Conservation (phyloP, 1,284 basidiomycete species). For the Cutaneotrichosporon spelunceum region DNA sequence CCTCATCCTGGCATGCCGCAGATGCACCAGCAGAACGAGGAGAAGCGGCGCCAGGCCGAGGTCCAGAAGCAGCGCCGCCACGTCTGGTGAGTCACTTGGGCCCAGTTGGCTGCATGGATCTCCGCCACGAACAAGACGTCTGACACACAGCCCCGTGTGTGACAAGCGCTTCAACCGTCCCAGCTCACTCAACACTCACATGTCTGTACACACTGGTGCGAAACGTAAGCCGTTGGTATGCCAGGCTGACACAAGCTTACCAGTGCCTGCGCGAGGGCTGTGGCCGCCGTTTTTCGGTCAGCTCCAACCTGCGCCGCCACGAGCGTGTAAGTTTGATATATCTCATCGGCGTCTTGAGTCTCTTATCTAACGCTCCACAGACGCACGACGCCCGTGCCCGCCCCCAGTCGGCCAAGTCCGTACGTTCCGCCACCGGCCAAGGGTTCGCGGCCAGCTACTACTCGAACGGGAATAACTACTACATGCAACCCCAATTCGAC, state of each 20-base stretch:
- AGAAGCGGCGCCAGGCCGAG: conserved; percentile 16
- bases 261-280: conserved; percentile 57
- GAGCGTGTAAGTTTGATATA: conserved; percentile 46
- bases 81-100: conserved; percentile 25
- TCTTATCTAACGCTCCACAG: background rate
- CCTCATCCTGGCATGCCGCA: conserved; percentile 7
- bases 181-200: conserved; percentile 63
- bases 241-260: conserved; percentile 53
- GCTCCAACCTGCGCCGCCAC: conserved; percentile 63
- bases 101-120: background rate
- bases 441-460: background rate
- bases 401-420: background rate
- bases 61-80: conserved; percentile 24
- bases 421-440: background rate
- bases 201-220: conserved; percentile 64
- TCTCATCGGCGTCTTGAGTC: background rate
- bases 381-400: conserved; percentile 10
- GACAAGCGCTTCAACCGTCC: conserved; percentile 62
- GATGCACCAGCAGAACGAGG: conserved; percentile 7
- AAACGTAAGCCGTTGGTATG: conserved; percentile 55
- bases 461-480: background rate
- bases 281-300: conserved; percentile 59
- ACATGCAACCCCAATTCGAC: conserved; percentile 2
- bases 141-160: conserved; percentile 54
- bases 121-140: background rate